These are phyloP conservation scores for Tritrichomonas musculus DNA, from an alignment of 208 protist genomes.

Conservation along the genomic window DNA sequence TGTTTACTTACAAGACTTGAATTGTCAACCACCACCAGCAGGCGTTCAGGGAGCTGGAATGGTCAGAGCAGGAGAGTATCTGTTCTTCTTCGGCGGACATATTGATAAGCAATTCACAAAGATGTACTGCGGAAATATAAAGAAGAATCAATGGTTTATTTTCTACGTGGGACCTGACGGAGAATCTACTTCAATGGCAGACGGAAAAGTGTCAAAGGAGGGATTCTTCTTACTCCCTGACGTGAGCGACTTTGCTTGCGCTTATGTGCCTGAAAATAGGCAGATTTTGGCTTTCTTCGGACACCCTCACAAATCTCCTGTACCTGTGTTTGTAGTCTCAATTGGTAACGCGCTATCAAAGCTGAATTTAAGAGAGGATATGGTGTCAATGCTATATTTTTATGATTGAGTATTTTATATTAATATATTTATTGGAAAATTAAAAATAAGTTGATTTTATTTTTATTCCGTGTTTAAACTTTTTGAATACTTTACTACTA, in stretches of 20 bases:
- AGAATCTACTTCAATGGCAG: background rate
- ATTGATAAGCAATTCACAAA: background rate
- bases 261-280: background rate
- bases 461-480: too few species aligned
- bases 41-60: background rate
- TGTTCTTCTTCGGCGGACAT: background rate
- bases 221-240: background rate
- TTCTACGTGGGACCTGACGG: background rate
- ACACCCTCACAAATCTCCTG: background rate
- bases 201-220: background rate
- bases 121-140: background rate
- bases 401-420: too few species aligned
- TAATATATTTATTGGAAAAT: too few species aligned
- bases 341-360: too few species aligned
- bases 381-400: too few species aligned
- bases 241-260: background rate
- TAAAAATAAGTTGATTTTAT: too few species aligned
- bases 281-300: background rate
- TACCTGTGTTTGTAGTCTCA: too few species aligned
- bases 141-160: background rate
- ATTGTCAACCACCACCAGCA: background rate
- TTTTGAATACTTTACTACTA: too few species aligned
- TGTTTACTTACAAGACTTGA: background rate
- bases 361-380: too few species aligned
- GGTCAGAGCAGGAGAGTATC: background rate